Evolutionary conservation across 2,329 filamentous ascomycete species (phyloP).

Genomic region (Scorias spongiosa): DNA sequence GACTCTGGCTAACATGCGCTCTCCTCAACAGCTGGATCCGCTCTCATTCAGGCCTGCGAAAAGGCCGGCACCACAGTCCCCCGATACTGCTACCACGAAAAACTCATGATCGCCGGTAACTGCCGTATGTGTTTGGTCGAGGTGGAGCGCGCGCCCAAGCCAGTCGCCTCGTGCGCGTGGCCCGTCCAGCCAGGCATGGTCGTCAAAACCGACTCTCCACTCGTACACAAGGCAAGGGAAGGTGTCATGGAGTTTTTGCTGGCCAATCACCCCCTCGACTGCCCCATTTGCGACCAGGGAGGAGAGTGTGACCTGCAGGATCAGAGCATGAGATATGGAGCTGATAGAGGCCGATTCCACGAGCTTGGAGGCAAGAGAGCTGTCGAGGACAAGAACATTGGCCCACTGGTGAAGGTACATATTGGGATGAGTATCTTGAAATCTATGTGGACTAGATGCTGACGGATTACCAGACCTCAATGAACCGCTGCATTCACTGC

Average conservation of each 20-base stretch:
- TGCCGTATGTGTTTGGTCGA: conserved; percentile 99
- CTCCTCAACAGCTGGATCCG: conserved; percentile 61
- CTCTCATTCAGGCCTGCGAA: conserved; percentile 97
- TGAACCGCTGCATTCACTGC: conserved; percentile 99
- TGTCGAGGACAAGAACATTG: conserved; percentile 98
- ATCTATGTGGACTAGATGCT: conserved; percentile 7
- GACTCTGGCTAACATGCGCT: conserved; percentile 15
- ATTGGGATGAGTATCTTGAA: background rate
- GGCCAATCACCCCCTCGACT: conserved; percentile 90
- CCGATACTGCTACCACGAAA: conserved; percentile 99
- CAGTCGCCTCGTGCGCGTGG: conserved; percentile 96
- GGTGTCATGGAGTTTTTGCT: conserved; percentile 98
- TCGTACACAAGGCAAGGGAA: conserved; percentile 94
- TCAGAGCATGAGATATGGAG: conserved; percentile 97
- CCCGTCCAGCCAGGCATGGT: conserved; percentile 98
- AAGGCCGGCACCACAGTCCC: conserved; percentile 86
- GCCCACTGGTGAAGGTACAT: conserved; percentile 69
- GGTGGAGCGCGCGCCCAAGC: conserved; percentile 91
- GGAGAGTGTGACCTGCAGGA: conserved; percentile 98
- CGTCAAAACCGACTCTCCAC: conserved; percentile 92
- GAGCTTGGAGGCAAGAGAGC: conserved; percentile 91
- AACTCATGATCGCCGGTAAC: conserved; percentile 97
- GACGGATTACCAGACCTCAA: conserved; percentile 53
- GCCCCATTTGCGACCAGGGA: conserved; percentile 95
- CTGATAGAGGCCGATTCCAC: conserved; percentile 91